These are phyloP conservation scores for Mucor plumbeus DNA, from an alignment of 371 early-diverging fungal species.

Conservation along the genomic window DNA sequence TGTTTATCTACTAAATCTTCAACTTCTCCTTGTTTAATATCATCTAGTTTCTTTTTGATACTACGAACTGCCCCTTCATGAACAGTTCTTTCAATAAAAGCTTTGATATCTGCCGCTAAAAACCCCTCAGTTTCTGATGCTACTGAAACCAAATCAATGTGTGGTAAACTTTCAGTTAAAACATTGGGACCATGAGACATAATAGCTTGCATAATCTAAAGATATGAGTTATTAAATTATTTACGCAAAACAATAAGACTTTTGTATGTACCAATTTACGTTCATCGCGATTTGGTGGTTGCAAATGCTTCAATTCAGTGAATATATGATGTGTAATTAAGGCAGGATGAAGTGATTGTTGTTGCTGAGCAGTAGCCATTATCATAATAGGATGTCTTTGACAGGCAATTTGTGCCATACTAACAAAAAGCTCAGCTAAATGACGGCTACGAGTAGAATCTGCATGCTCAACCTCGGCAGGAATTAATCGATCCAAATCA, in stretches of 20 bases:
- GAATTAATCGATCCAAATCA: slow-evolving; percentile 93
- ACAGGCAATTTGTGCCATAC: slow-evolving; percentile 49
- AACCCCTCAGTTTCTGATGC: slow-evolving; percentile 91
- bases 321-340: slow-evolving; percentile 71
- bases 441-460: slow-evolving; percentile 75
- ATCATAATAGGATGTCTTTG: slow-evolving; percentile 61
- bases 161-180: slow-evolving; percentile 40
- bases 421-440: slow-evolving; percentile 70
- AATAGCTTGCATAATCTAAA: slow-evolving; percentile 63
- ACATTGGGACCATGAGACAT: slow-evolving; percentile 50
- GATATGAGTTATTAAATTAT: neutral
- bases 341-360: slow-evolving; percentile 68
- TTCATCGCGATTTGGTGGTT: slow-evolving; percentile 72
- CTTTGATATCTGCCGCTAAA: slow-evolving; percentile 81
- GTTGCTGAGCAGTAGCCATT: slow-evolving; percentile 75
- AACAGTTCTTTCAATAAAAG: slow-evolving; percentile 80
- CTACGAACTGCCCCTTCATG: slow-evolving; percentile 82
- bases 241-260: too few species aligned
- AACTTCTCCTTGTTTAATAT: slow-evolving; percentile 12
- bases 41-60: slow-evolving; percentile 47
- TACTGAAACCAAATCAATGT: slow-evolving; percentile 72
- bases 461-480: slow-evolving; percentile 83
- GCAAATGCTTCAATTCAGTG: slow-evolving; percentile 68
- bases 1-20: slow-evolving; percentile 8
- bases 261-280: slow-evolving; percentile 58